Evolutionary conservation across 257 asterid genomes (phyloP), one percentile per base, ranked within the genome.

Genomic region (Penstemon davidsonii): DNA sequence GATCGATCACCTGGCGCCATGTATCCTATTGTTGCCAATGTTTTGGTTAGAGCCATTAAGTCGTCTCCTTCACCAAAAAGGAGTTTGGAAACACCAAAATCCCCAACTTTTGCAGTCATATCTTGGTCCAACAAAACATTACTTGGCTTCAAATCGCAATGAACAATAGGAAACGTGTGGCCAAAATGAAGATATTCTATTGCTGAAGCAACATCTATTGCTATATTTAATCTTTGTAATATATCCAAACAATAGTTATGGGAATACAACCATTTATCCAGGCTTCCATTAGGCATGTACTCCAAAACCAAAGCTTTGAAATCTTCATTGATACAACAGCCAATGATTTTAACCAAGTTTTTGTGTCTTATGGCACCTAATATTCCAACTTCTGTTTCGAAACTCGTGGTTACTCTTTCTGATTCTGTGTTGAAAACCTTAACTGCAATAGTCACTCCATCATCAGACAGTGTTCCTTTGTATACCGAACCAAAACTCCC

Each of bases 381-480:
- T 41, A 49, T 61, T 51, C 59, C 68, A 42, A 60, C 47, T 51
- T 70, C 74, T 37, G n/a, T n/a, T n/a, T n/a, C n/a, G n/a, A n/a
- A n/a, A n/a, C n/a, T n/a, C n/a, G n/a, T n/a, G n/a, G n/a, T n/a
- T n/a, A n/a, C n/a, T n/a, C n/a, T n/a, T n/a, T n/a, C n/a, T n/a
- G n/a, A n/a, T n/a, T n/a, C n/a, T n/a, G n/a, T n/a, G n/a, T n/a
- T n/a, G n/a, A n/a, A n/a, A n/a, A n/a, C n/a, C n/a, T n/a, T n/a
- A n/a, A n/a, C n/a, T n/a, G n/a, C n/a, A n/a, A n/a, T n/a, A n/a
- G n/a, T n/a, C n/a, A n/a, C n/a, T n/a, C n/a, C n/a, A n/a, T n/a
- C n/a, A n/a, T n/a, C n/a, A n/a, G n/a, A n/a, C n/a, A n/a, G n/a
- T n/a, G n/a, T n/a, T n/a, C n/a, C n/a, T n/a, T n/a, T n/a, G n/a